Percentiles rank a stretch among this genome's conserved stretches.
These are phyloP conservation scores for Avena insularis DNA, from an alignment of 176 grass and related monocot genomes.

Conservation along the genomic window DNA sequence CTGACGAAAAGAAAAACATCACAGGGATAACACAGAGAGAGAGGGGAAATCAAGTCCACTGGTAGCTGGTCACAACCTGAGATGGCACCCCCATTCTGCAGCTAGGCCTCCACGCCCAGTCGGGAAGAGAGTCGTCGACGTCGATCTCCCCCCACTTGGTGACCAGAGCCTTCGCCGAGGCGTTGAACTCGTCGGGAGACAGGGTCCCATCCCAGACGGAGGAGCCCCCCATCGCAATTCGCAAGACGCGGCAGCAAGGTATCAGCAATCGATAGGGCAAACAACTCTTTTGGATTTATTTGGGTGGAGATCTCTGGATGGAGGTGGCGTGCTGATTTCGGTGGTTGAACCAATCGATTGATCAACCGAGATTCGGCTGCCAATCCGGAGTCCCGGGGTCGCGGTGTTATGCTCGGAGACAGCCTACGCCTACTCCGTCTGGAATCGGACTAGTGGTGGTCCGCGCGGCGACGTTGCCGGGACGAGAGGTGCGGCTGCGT, in stretches of 20 bases:
- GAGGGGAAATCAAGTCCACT: not conserved
- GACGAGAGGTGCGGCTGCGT: not conserved
- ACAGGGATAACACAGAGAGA: not conserved
- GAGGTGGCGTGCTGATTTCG: not conserved
- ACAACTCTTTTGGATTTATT: not conserved
- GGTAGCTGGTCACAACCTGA: constrained; percentile 15
- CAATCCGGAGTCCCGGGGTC: not conserved
- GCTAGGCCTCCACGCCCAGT: constrained; percentile 73
- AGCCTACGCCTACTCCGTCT: not conserved
- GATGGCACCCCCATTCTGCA: constrained; percentile 49
- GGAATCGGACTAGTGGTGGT: not conserved
- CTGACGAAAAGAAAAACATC: not conserved
- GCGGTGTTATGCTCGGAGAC: not conserved
- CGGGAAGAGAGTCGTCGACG: constrained; percentile 52
- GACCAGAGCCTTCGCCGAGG: constrained; percentile 55
- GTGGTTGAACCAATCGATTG: not conserved
- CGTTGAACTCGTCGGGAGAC: constrained; percentile 54
- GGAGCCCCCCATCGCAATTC: constrained; percentile 48
- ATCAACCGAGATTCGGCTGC: not conserved
- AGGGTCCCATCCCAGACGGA: constrained; percentile 55
- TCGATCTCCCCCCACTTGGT: constrained; percentile 68
- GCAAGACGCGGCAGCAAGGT: not conserved
- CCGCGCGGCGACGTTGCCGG: not conserved
- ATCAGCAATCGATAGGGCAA: not conserved
- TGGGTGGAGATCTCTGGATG: not conserved